Evolutionary conservation across 1,139 yeast species (phyloP).

Genomic region (Saccharomyces hybrid): DNA sequence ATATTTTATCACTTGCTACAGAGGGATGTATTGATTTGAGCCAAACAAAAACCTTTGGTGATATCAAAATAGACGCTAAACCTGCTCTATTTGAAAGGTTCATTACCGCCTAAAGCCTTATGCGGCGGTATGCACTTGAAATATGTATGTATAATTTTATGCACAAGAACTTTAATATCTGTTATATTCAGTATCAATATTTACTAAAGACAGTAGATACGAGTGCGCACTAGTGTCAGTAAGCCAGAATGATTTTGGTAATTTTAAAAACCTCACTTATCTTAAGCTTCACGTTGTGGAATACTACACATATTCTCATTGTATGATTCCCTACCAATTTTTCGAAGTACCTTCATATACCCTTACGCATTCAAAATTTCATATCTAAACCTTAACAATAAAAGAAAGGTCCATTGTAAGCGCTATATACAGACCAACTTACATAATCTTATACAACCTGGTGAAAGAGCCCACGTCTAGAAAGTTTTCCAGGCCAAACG

Average conservation of each 20-base stretch:
- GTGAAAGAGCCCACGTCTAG: not conserved
- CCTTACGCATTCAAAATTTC: not conserved
- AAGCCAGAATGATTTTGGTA: not conserved
- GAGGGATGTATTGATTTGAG: conserved; percentile 58
- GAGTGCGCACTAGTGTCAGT: not conserved
- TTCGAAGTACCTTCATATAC: not conserved
- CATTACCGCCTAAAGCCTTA: conserved; percentile 18
- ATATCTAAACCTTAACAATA: not conserved
- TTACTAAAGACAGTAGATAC: not conserved
- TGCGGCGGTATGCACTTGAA: not conserved
- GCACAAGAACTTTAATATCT: not conserved
- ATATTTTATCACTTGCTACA: conserved; percentile 75
- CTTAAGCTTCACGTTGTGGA: not conserved
- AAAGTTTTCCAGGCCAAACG: not conserved
- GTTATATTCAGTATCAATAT: not conserved
- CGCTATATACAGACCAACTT: not conserved
- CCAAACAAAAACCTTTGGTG: conserved; percentile 57
- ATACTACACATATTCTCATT: not conserved
- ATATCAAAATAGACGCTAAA: conserved; percentile 48
- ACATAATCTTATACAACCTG: not conserved
- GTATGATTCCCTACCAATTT: not conserved
- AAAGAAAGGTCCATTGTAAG: conserved; percentile 1
- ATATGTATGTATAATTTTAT: not conserved
- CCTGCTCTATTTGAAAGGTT: conserved; percentile 43
- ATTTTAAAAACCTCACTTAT: not conserved